Conservation (phyloP, 179 eudicot species). For the Drosera spatulata region DNA sequence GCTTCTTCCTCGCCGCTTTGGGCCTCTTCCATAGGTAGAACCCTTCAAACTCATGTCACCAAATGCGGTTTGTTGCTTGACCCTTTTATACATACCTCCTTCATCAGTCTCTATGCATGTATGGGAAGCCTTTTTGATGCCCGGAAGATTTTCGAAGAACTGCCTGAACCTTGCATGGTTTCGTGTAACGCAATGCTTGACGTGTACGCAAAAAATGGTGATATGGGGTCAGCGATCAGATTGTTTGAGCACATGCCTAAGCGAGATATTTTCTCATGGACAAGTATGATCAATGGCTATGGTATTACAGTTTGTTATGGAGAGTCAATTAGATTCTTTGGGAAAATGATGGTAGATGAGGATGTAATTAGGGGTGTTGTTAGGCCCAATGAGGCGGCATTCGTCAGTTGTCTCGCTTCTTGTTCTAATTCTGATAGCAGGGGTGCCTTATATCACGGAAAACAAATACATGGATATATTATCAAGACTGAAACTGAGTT, state of each 20-base stretch:
- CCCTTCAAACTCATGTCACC: constrained; percentile 31
- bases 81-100: constrained; percentile 39
- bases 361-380: constrained; percentile 19
- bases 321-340: constrained; percentile 27
- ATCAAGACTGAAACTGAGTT: constrained; percentile 32
- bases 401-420: constrained; percentile 39
- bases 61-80: constrained; percentile 28
- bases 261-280: constrained; percentile 56
- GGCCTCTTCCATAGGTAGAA: constrained; percentile 9
- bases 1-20: constrained; percentile 11
- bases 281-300: constrained; percentile 44
- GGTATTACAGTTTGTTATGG: constrained; percentile 19
- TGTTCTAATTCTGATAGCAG: constrained; percentile 25
- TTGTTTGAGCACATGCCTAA: constrained; percentile 26
- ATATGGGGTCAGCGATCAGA: constrained; percentile 28
- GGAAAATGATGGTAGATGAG: constrained; percentile 31
- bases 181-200: constrained; percentile 50
- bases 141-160: constrained; percentile 31
- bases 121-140: constrained; percentile 23
- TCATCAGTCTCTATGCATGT: constrained; percentile 23
- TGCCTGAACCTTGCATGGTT: constrained; percentile 32
- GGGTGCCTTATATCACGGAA: constrained; percentile 29
- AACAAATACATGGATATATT: constrained; percentile 48
- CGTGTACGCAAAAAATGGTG: constrained; percentile 30
- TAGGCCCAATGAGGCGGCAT: constrained; percentile 50